Evolutionary conservation across 2,329 filamentous ascomycete species (phyloP), one percentile per base, ranked within the genome.

Genomic region (Fulvia fulva): DNA sequence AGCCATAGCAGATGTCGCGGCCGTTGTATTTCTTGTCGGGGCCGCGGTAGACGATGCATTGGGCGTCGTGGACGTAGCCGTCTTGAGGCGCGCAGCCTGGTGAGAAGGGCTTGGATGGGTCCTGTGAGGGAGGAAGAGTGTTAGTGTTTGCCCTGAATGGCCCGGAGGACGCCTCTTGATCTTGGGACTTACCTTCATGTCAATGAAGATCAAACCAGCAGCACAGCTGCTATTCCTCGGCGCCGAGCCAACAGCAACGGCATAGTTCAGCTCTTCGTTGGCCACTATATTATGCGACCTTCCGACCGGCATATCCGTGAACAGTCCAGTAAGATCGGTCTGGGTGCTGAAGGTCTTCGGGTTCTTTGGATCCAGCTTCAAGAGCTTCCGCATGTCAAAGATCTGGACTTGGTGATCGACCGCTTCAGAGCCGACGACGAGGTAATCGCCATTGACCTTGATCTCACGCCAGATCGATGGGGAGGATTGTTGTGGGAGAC

Each of bases 381-480:
- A 73, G n/a, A 83, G 74, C 74, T 80, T 85, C 65, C 75, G 79
- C 80, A 85, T 79, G 71, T 87, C 84, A 66, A 87, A 87, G 71
- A 86, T 78, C 71, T 86, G 84, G 49, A 87, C 78, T 32, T 81
- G 80, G 70, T 86, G 83, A 63, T 75, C 70, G 49, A 69, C 64
- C 34, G 80, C 78, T 62, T 80, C 78, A 12, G 66, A 56, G 54
- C 77, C 77, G 52, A 79, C 77, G 59, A 78, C 71, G 66, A 77
- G 72, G 60, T 75, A 73, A 63, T 77, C 56, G 63, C 72, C 76
- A 63, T 76, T 75, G 5, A 68, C 72, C 23, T 76, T 73, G 56
- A 83, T 83, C 70, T 84, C 81, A 51, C 80, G 76, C 81, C 81
- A 83, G 30, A 75, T 72, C 12, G 77, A 76, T 50, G 75, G 75